Conservation (phyloP, 371 early-diverging fungal genomes). For the Mycotypha africana region DNA sequence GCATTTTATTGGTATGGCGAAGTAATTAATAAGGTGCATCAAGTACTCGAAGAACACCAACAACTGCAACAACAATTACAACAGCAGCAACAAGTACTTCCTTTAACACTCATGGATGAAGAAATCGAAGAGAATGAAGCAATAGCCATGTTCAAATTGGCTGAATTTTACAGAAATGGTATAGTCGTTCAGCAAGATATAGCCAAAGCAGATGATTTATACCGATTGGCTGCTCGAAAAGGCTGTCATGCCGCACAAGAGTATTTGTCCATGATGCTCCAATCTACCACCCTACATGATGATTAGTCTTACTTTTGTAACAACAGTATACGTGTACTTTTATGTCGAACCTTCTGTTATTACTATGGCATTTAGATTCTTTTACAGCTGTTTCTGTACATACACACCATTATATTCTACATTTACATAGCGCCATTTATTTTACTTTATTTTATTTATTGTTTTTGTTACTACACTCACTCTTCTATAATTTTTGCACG, state of each 20-base stretch:
- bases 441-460: no score
- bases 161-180: slow-evolving; percentile 35
- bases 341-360: no score
- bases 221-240: slow-evolving; percentile 20
- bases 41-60: no score
- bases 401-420: no score
- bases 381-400: no score
- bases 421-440: no score
- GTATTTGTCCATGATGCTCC: slow-evolving; percentile 3
- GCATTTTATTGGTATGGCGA: slow-evolving; percentile 83
- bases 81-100: neutral
- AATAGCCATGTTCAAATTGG: slow-evolving; percentile 26
- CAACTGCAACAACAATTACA: neutral
- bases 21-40: slow-evolving; percentile 31
- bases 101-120: slow-evolving; percentile 30
- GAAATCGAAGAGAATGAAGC: slow-evolving; percentile 26
- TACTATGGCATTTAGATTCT: no score
- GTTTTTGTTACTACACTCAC: no score
- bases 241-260: slow-evolving; percentile 18
- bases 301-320: no score
- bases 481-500: no score
- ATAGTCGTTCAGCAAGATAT: slow-evolving; percentile 8
- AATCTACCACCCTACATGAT: neutral
- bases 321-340: no score
- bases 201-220: slow-evolving; percentile 19